Percentiles rank a stretch among this genome's conserved stretches.
Conservation (phyloP, 1,284 basidiomycete genomes). For the Taiwanofungus camphoratus region DNA sequence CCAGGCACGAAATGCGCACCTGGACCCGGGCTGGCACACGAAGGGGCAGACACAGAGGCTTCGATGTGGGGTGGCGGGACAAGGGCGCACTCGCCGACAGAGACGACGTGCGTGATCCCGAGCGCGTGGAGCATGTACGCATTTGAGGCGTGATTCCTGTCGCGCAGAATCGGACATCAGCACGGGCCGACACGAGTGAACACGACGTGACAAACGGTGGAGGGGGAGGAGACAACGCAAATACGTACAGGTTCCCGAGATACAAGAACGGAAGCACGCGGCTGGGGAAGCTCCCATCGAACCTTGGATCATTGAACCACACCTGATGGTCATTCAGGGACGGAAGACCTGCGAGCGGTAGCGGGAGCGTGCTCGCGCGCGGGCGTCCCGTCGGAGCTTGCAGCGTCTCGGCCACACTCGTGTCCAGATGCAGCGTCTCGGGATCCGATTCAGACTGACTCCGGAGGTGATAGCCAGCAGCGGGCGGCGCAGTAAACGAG, state of each 20-base stretch:
- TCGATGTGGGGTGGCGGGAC: slow-evolving; percentile 52
- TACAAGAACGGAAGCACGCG: slow-evolving; percentile 93
- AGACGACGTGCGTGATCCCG: slow-evolving; percentile 97
- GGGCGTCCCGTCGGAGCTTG: slow-evolving; percentile 36
- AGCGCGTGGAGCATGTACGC: slow-evolving; percentile 93
- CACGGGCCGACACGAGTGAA: slow-evolving; percentile 2
- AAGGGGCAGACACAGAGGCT: slow-evolving; percentile 9
- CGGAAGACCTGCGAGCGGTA: slow-evolving; percentile 57
- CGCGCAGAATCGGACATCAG: slow-evolving; percentile 10
- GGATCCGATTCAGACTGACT: slow-evolving; percentile 18
- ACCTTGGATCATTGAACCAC: slow-evolving; percentile 91
- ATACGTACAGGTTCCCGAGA: slow-evolving; percentile 84
- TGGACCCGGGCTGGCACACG: slow-evolving; percentile 18
- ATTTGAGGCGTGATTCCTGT: slow-evolving; percentile 88
- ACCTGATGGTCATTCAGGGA: slow-evolving; percentile 67
- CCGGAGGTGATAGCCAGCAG: slow-evolving; percentile 13
- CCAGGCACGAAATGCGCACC: slow-evolving; percentile 38
- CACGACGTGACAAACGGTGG: no score
- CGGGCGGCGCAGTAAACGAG: slow-evolving; percentile 38
- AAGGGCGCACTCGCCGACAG: slow-evolving; percentile 91
- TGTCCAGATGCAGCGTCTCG: slow-evolving; percentile 5
- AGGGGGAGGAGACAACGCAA: slow-evolving; percentile 8
- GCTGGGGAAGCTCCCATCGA: slow-evolving; percentile 95
- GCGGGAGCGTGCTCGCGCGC: slow-evolving; percentile 64
- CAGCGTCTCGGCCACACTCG: slow-evolving; percentile 1